Evolutionary conservation across 208 protist genomes (phyloP).

Genomic region (Leishmania guyanensis): DNA sequence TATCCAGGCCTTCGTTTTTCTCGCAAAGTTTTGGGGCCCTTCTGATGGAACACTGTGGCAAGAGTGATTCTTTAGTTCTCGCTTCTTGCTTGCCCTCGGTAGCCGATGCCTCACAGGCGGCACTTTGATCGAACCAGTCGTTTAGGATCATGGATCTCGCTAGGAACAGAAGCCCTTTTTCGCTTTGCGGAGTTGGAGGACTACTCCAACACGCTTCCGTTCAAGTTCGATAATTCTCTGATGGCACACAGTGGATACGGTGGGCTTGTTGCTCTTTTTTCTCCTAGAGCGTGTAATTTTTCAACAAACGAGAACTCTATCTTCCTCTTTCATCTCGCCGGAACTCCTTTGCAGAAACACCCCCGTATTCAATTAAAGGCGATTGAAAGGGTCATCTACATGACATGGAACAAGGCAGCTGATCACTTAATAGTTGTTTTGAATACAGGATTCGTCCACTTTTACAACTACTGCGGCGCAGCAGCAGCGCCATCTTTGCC

Average conservation of each 20-base stretch:
- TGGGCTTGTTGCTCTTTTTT: constrained; percentile 60
- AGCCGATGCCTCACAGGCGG: constrained; percentile 43
- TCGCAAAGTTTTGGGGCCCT: background rate
- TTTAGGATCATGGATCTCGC: constrained; percentile 63
- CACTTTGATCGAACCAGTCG: constrained; percentile 49
- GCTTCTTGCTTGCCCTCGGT: background rate
- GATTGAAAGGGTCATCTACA: constrained; percentile 55
- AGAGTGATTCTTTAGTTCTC: constrained; percentile 3
- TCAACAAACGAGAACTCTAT: constrained; percentile 28
- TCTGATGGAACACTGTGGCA: background rate
- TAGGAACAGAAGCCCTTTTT: constrained; percentile 57
- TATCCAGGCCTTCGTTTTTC: constrained; percentile 4
- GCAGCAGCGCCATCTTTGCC: constrained; percentile 28
- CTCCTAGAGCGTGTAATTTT: constrained; percentile 13
- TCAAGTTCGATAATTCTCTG: constrained; percentile 29
- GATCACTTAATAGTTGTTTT: constrained; percentile 75
- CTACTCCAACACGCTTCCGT: constrained; percentile 28
- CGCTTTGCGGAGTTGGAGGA: constrained; percentile 55
- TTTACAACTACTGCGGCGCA: constrained; percentile 65
- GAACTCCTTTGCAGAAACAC: background rate
- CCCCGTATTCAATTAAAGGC: constrained; percentile 35
- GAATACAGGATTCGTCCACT: constrained; percentile 42
- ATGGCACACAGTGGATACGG: constrained; percentile 54
- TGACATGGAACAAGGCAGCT: constrained; percentile 67
- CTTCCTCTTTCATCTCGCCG: constrained; percentile 36